These are phyloP conservation scores for Arctium minus DNA, from an alignment of 129 eudicot species.

Conservation along the genomic window DNA sequence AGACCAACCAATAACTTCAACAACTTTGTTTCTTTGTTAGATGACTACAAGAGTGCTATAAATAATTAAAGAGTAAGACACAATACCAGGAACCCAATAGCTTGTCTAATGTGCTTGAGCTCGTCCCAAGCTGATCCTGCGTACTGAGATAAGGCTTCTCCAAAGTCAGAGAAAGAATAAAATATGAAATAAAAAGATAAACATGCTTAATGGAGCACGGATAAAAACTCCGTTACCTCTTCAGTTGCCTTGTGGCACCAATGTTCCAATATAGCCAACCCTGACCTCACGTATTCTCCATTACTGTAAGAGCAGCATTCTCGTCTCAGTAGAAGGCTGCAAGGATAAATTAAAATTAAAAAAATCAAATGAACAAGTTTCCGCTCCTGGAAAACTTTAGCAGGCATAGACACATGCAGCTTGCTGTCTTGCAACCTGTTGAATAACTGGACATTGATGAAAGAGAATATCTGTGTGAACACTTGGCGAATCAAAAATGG, in stretches of 20 bases:
- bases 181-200: constrained; percentile 4
- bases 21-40: not conserved
- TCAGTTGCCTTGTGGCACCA: constrained; percentile 88
- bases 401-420: constrained; percentile 2
- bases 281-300: constrained; percentile 83
- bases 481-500: constrained; percentile 82
- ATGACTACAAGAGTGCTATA: not conserved
- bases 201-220: not conserved
- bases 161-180: constrained; percentile 11
- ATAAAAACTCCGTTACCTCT: constrained; percentile 46
- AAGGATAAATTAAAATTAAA: constrained; percentile 17
- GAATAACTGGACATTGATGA: constrained; percentile 87
- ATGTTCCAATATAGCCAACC: constrained; percentile 73
- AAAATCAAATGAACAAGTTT: constrained; percentile 12
- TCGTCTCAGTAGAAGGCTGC: constrained; percentile 89
- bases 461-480: constrained; percentile 87
- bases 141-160: constrained; percentile 48
- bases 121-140: constrained; percentile 97
- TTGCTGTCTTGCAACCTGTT: constrained; percentile 58
- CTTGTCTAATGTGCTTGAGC: constrained; percentile 95
- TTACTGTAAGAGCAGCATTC: constrained; percentile 98
- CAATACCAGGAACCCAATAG: constrained; percentile 93
- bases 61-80: constrained; percentile 6
- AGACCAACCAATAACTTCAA: not conserved
- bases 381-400: not conserved